A percentile compares a stretch with the other conserved stretches of the same genome.
phyloP scores from a whole-genome alignment of 2,329 filamentous ascomycete species.

The Exophiala phaeomuriformis region DNA sequence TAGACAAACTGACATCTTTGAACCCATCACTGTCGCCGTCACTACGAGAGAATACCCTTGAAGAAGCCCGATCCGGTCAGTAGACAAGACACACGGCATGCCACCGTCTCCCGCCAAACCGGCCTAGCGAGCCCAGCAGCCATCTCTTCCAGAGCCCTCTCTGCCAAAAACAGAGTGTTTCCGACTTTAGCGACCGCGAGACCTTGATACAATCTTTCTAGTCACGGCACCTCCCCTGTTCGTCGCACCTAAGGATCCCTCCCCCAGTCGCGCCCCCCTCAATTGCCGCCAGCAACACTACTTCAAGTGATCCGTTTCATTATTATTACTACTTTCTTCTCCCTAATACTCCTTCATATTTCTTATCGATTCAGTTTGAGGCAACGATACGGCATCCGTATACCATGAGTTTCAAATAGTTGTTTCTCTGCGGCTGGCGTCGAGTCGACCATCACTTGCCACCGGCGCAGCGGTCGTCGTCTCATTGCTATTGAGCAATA shows the following conservation, averaged over 20 bases:
- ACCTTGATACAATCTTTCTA: background rate
- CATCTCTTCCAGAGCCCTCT: background rate
- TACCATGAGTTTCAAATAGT: no score
- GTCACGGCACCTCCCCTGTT: constrained; percentile 2
- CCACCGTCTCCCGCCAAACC: background rate
- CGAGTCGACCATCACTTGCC: no score
- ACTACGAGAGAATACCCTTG: background rate
- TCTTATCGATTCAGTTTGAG: background rate
- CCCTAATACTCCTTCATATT: background rate
- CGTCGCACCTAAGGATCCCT: background rate
- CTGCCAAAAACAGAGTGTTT: background rate
- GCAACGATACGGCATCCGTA: no score
- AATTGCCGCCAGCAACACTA: background rate
- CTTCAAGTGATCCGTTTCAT: no score
- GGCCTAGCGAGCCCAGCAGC: background rate
- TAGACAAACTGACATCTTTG: background rate
- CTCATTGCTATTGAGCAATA: background rate
- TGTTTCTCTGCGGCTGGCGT: no score
- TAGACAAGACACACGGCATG: background rate
- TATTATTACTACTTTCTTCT: no score
- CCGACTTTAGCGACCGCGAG: background rate
- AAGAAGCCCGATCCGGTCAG: background rate
- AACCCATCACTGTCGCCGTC: background rate
- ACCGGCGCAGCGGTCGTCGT: no score
- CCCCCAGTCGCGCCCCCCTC: background rate